Conservation (phyloP, 305 asterid genomes). For the Nicotiana rustica region DNA sequence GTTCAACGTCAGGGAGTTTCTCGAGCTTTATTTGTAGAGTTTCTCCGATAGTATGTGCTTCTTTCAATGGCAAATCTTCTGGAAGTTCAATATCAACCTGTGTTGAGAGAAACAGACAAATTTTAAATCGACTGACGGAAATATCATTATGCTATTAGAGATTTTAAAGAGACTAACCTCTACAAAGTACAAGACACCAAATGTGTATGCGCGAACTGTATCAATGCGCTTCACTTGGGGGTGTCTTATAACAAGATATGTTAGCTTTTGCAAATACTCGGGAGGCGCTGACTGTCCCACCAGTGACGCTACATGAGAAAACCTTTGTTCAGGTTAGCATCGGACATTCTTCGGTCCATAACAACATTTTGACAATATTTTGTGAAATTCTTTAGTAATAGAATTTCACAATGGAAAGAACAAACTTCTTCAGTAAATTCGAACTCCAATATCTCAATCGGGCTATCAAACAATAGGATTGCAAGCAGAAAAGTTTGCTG, state of each 20-base stretch:
- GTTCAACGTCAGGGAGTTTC: conserved; percentile 74
- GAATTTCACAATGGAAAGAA: background rate
- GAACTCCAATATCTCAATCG: too few species aligned
- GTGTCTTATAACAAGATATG: conserved; percentile 78
- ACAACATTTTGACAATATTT: background rate
- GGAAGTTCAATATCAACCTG: conserved; percentile 86
- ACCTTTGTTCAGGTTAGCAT: background rate
- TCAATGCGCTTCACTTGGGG: conserved; percentile 77
- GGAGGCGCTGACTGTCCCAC: conserved; percentile 86
- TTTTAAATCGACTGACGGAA: background rate
- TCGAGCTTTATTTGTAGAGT: conserved; percentile 72
- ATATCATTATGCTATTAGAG: background rate
- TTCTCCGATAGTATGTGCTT: conserved; percentile 80
- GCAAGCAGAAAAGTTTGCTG: background rate
- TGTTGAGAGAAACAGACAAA: background rate
- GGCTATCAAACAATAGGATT: too few species aligned
- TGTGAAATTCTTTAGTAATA: background rate
- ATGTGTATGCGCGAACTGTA: conserved; percentile 91
- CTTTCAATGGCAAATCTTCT: conserved; percentile 72
- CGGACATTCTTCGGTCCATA: background rate
- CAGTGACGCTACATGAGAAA: conserved; percentile 58
- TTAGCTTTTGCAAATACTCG: conserved; percentile 70
- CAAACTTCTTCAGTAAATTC: background rate
- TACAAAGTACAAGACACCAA: conserved; percentile 79
- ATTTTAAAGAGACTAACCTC: conserved; percentile 59